Percentiles rank a stretch among this genome's conserved stretches.
Conservation (phyloP, 495 filamentous ascomycete genomes). For the Talaromyces proteolyticus region DNA sequence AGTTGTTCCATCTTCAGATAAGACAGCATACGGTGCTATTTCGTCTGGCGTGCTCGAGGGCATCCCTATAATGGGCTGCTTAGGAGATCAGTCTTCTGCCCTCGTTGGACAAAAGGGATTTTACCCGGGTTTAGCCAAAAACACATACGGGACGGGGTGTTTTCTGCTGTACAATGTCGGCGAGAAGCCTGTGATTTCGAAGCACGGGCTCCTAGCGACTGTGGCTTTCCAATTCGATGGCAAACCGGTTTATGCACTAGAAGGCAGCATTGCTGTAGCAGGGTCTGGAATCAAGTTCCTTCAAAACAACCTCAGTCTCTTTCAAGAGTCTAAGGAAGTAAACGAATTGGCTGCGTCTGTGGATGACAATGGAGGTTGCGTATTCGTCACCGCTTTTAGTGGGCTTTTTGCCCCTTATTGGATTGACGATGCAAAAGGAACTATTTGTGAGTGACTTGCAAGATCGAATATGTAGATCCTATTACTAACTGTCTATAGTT, state of each 20-base stretch:
- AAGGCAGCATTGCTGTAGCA: conserved; percentile 91
- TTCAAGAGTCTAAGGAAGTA: conserved; percentile 66
- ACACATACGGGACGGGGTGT: conserved; percentile 94
- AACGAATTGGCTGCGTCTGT: conserved; percentile 76
- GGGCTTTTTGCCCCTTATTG: conserved; percentile 95
- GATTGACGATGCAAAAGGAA: conserved; percentile 95
- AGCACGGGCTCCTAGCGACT: conserved; percentile 83
- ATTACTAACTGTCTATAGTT: conserved; percentile 32
- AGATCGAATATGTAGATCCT: background rate
- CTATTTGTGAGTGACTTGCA: conserved; percentile 56
- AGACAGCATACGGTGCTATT: conserved; percentile 65
- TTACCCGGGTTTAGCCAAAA: conserved; percentile 83
- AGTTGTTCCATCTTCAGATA: conserved; percentile 82
- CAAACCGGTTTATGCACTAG: conserved; percentile 80
- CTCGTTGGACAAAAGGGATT: conserved; percentile 92
- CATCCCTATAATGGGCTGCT: conserved; percentile 73
- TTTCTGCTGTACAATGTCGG: conserved; percentile 95
- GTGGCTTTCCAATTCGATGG: conserved; percentile 72
- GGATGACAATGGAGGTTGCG: conserved; percentile 80
- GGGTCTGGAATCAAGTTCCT: conserved; percentile 87
- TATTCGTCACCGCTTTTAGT: conserved; percentile 95
- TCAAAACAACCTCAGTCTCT: conserved; percentile 80
- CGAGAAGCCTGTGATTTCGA: conserved; percentile 81
- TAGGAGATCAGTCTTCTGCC: conserved; percentile 92
- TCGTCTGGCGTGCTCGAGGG: conserved; percentile 59